phyloP scores from a whole-genome alignment of 1,284 basidiomycete species.

The Irpex rosettiformis region DNA sequence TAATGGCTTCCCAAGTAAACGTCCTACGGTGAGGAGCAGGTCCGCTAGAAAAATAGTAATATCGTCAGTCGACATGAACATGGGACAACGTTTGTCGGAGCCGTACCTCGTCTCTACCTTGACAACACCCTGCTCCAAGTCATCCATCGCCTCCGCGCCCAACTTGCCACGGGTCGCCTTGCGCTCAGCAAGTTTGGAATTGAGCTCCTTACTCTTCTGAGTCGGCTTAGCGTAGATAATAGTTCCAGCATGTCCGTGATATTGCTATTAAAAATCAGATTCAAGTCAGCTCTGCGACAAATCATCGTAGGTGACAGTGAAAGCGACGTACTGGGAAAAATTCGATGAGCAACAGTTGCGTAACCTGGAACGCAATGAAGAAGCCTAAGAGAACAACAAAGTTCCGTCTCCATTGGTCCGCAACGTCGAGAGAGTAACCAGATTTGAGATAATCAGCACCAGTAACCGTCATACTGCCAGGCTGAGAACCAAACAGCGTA shows the following conservation, averaged over 20 bases:
- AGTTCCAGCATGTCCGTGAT: slow-evolving; percentile 42
- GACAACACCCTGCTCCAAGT: slow-evolving; percentile 30
- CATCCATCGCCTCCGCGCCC: too few species aligned
- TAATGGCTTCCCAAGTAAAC: slow-evolving; percentile 70
- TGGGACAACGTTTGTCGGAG: neutral
- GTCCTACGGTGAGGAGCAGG: slow-evolving; percentile 40
- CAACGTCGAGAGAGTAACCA: slow-evolving; percentile 46
- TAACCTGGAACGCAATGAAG: slow-evolving; percentile 64
- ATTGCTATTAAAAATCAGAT: slow-evolving; percentile 37
- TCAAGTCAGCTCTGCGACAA: neutral
- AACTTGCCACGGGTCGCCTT: slow-evolving; percentile 36
- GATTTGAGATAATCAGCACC: slow-evolving; percentile 60
- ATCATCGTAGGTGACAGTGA: too few species aligned
- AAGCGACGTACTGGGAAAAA: slow-evolving; percentile 53
- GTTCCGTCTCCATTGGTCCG: slow-evolving; percentile 61
- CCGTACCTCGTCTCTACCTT: slow-evolving; percentile 21
- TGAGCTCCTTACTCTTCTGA: slow-evolving; percentile 63
- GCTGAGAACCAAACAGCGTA: slow-evolving; percentile 56
- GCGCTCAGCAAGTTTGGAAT: slow-evolving; percentile 54
- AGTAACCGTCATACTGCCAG: slow-evolving; percentile 44
- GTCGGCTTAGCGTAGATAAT: slow-evolving; percentile 73
- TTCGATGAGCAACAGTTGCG: slow-evolving; percentile 60
- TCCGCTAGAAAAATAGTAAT: neutral
- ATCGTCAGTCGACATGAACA: slow-evolving; percentile 6
- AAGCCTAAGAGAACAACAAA: slow-evolving; percentile 58